phyloP scores from a whole-genome alignment of 2,329 filamentous ascomycete genomes.

The Colletotrichum chrysophilum region DNA sequence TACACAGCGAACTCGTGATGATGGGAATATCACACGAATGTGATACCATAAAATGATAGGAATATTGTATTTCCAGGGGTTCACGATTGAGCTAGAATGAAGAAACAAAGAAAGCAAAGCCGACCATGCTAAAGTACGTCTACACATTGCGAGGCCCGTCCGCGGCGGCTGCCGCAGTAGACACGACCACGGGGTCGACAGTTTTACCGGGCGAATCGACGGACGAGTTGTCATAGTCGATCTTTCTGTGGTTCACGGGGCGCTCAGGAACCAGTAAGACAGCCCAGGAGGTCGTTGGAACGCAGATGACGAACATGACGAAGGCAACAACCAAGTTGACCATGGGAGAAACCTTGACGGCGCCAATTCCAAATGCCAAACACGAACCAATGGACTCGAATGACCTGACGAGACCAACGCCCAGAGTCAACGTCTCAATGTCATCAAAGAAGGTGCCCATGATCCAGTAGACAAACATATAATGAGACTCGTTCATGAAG shows the following conservation, averaged over 20 bases:
- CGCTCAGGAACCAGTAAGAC: constrained; percentile 42
- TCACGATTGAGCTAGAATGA: accelerated
- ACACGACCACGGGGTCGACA: not conserved
- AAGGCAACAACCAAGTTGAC: constrained; percentile 53
- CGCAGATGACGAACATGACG: constrained; percentile 49
- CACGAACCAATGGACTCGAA: constrained; percentile 54
- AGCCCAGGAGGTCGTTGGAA: constrained; percentile 39
- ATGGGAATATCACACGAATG: accelerated
- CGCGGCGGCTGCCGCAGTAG: not conserved
- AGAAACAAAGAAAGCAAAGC: accelerated
- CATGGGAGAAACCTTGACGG: constrained; percentile 49
- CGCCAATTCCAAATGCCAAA: constrained; percentile 52
- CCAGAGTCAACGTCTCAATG: constrained; percentile 54
- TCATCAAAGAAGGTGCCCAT: constrained; percentile 56
- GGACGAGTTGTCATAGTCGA: not conserved
- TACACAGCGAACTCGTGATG: accelerated
- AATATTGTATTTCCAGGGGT: not conserved
- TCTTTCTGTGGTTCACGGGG: constrained; percentile 25
- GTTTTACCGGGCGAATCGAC: not conserved
- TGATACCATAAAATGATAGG: not conserved
- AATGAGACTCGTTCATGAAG: constrained; percentile 57
- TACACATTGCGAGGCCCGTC: not conserved
- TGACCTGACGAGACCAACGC: constrained; percentile 50
- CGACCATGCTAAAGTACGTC: accelerated
- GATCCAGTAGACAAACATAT: constrained; percentile 58